A percentile compares a stretch with the other conserved stretches of the same genome.
phyloP scores from a whole-genome alignment of 345 rosid genomes.

The Acer campestre region DNA sequence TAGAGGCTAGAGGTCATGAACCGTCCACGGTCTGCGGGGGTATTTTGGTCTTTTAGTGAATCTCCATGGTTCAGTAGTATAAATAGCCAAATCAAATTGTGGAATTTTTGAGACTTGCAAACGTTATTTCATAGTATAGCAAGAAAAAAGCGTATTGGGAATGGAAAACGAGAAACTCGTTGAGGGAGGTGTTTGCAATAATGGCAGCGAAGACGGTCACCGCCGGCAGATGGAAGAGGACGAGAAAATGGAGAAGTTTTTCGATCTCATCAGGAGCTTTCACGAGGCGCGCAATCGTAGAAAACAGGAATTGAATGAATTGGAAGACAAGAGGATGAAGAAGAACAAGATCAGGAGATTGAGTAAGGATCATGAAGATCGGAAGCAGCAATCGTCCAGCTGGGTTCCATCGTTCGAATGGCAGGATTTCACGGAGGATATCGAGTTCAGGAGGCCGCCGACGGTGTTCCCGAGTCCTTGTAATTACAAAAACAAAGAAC shows the following conservation, averaged over 20 bases:
- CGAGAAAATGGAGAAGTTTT: slow-evolving; percentile 36
- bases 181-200: background rate
- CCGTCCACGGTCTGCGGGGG: background rate
- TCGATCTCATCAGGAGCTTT: slow-evolving; percentile 25
- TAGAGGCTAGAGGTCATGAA: background rate
- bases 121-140: background rate
- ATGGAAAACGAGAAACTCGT: slow-evolving; percentile 20
- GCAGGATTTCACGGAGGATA: slow-evolving; percentile 34
- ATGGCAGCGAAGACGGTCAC: background rate
- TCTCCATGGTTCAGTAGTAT: background rate
- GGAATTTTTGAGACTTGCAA: background rate
- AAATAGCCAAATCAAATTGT: background rate
- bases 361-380: background rate
- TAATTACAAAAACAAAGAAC: slow-evolving; percentile 4
- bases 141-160: no score
- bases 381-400: slow-evolving; percentile 4
- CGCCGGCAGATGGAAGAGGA: slow-evolving; percentile 19
- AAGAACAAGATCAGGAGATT: slow-evolving; percentile 9
- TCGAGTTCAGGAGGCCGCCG: slow-evolving; percentile 21
- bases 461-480: slow-evolving; percentile 15
- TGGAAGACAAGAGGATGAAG: slow-evolving; percentile 6
- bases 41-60: background rate
- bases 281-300: slow-evolving; percentile 31
- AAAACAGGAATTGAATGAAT: slow-evolving; percentile 10
- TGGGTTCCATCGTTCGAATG: slow-evolving; percentile 42